phyloP scores from a whole-genome alignment of 306 rosid genomes.

The Pachyrhizus erosus region DNA sequence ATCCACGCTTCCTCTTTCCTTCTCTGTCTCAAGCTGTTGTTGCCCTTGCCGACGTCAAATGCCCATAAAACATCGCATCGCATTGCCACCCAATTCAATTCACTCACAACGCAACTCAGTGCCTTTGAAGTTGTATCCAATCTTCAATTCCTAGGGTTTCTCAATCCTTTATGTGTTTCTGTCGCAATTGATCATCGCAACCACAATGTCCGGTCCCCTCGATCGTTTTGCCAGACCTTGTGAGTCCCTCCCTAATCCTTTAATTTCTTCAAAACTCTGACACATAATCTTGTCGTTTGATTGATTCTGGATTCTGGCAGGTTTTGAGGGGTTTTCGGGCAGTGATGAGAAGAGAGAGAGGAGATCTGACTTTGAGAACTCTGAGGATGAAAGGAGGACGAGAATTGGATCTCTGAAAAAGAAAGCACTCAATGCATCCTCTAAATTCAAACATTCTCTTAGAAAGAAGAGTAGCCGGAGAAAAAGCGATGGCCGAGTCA shows the following conservation, averaged over 20 bases:
- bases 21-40: conserved; percentile 28
- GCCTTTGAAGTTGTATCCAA: background rate
- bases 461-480: conserved; percentile 88
- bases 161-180: conserved; percentile 35
- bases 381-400: conserved; percentile 96
- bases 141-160: conserved; percentile 40
- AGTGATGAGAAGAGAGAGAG: conserved; percentile 93
- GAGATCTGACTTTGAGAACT: conserved; percentile 91
- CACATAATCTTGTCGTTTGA: background rate
- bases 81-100: background rate
- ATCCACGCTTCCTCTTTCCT: background rate
- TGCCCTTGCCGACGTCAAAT: conserved; percentile 52
- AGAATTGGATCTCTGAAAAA: conserved; percentile 92
- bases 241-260: conserved; percentile 47
- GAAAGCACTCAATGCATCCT: conserved; percentile 91
- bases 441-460: conserved; percentile 88
- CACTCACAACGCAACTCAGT: background rate
- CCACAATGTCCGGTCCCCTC: conserved; percentile 77
- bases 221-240: conserved; percentile 89
- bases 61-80: background rate
- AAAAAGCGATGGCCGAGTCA: conserved; percentile 93
- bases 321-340: conserved; percentile 95
- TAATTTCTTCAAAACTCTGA: background rate
- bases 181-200: conserved; percentile 23
- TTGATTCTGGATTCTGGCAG: conserved; percentile 42